Evolutionary conservation across 176 grass and related monocot species (phyloP), one percentile per base, ranked within the genome.

Genomic region (Musa acuminata): DNA sequence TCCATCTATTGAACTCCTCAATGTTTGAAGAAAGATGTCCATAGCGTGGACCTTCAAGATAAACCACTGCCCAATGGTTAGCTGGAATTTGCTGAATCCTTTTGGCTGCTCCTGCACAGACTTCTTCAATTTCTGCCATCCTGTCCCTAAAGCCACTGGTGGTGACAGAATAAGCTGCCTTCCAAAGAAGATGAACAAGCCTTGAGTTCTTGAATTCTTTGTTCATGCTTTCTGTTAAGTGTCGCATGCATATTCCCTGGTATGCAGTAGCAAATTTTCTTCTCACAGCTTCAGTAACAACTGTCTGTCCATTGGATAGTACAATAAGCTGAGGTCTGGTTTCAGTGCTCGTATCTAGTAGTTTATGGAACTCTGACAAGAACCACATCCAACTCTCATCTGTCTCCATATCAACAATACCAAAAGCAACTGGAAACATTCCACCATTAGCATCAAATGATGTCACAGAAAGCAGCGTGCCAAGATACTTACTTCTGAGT

Each of bases 351-450:
- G 19, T 64, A 24, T 80, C 57, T 19, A 80, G 13, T 48, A 73
- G 48, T 57, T 73, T 80, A 64, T 80, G 69, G n/a, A 80, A 80
- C 58, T 80, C 78, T 10, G 78, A 73, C 69, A 80, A 73, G 49
- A 80, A 80, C 78, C 78, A 80, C 69, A 73, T 64, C 78, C 78
- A 80, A 23, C 55, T 80, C 60, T 80, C 78, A 11, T 72, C 69
- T n/a, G 78, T 80, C 58, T 72, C 57, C 2, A 80, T 35, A 54
- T 80, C 78, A 26, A 73, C 43, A 13, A 80, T 64, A 35, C 78
- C 78, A 27, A 80, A 80, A 52, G 78, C 78, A 73, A 80, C 29
- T 0, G 78, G 78, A 72, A 80, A 80, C 49, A 80, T 53, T 25
- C 69, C 78, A 64, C 69, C 69, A 53, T 80, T 69, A 2, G 69